These are phyloP conservation scores for Anisogramma anomala DNA, from an alignment of 2,329 filamentous ascomycete species.

Conservation along the genomic window DNA sequence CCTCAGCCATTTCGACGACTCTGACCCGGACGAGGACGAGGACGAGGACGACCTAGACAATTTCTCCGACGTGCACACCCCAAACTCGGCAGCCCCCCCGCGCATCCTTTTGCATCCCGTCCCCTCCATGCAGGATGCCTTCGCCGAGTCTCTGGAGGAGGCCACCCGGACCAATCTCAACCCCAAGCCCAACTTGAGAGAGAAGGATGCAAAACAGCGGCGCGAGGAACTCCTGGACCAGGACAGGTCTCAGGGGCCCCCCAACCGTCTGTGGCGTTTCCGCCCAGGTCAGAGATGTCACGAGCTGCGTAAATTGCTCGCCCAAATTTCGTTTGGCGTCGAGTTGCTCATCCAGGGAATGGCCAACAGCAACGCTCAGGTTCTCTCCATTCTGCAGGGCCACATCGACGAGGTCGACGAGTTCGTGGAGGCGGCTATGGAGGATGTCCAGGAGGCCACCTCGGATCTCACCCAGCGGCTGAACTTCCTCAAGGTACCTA, in stretches of 20 bases:
- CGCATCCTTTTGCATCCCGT: conserved; percentile 52
- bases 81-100: conserved; percentile 2
- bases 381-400: conserved; percentile 76
- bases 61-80: conserved; percentile 4
- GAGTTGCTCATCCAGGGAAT: conserved; percentile 75
- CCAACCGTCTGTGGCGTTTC: conserved; percentile 65
- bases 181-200: conserved; percentile 40
- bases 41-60: conserved; percentile 1
- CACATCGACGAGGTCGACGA: conserved; percentile 92
- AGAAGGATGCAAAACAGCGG: conserved; percentile 47
- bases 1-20: conserved; percentile 13
- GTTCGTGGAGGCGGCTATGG: conserved; percentile 74
- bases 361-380: conserved; percentile 79
- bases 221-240: conserved; percentile 58
- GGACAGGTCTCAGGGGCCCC: conserved; percentile 56
- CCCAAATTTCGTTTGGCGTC: conserved; percentile 88
- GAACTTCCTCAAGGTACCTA: conserved; percentile 67
- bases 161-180: conserved; percentile 40
- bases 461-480: conserved; percentile 72
- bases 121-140: conserved; percentile 64
- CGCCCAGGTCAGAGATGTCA: conserved; percentile 68
- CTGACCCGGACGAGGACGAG: conserved; percentile 5
- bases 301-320: conserved; percentile 77
- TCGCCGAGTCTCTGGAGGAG: conserved; percentile 71
- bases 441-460: conserved; percentile 70